phyloP scores from a whole-genome alignment of 352 stramenopile species.

The Phytophthora niederhauseri region DNA sequence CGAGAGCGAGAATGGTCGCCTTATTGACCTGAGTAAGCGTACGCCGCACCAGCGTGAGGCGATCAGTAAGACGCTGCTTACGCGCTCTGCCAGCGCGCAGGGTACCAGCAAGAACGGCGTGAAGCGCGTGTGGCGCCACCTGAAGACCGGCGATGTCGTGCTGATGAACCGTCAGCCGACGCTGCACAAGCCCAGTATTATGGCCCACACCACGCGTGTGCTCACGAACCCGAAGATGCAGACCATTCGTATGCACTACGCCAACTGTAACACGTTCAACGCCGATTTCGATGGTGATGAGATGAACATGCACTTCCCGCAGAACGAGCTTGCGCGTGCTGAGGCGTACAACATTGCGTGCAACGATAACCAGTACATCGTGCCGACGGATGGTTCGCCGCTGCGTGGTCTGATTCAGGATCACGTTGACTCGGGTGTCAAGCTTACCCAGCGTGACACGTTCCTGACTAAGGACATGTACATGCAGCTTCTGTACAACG shows the following conservation, averaged over 20 bases:
- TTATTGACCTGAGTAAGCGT: slow-evolving; percentile 96
- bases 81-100: slow-evolving; percentile 80
- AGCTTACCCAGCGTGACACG: slow-evolving; percentile 97
- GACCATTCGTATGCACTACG: slow-evolving; percentile 99
- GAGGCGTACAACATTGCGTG: slow-evolving; percentile 98
- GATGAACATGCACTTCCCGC: slow-evolving; percentile 99
- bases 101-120: slow-evolving; percentile 87
- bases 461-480: slow-evolving; percentile 99
- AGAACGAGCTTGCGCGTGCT: slow-evolving; percentile 97
- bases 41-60: slow-evolving; percentile 93
- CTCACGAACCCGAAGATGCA: slow-evolving; percentile 97
- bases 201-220: slow-evolving; percentile 98
- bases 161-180: slow-evolving; percentile 99
- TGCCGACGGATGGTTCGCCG: slow-evolving; percentile 98
- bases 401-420: slow-evolving; percentile 99
- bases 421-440: slow-evolving; percentile 99
- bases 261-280: slow-evolving; percentile 99
- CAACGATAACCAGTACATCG: slow-evolving; percentile 98
- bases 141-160: slow-evolving; percentile 98
- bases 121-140: slow-evolving; percentile 97
- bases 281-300: slow-evolving; percentile 99
- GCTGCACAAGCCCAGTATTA: slow-evolving; percentile 99
- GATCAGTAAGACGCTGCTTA: slow-evolving; percentile 97
- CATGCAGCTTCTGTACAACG: slow-evolving; percentile 97
- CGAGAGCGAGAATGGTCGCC: slow-evolving; percentile 93